Percentiles rank a stretch among this genome's conserved stretches.
Conservation (phyloP, 495 filamentous ascomycete species). For the Neurospora sp. region DNA sequence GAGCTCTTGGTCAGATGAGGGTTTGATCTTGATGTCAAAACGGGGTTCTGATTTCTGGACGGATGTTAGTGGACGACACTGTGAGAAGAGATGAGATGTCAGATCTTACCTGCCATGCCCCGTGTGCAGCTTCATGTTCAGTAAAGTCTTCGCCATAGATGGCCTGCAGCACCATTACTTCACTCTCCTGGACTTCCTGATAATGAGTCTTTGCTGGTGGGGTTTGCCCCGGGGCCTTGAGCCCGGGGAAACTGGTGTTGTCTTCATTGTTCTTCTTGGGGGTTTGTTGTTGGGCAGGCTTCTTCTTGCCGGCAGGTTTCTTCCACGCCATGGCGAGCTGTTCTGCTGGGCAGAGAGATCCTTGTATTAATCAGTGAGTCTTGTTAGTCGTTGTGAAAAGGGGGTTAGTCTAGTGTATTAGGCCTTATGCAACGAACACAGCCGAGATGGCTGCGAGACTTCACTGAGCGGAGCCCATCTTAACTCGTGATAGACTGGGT, state of each 20-base stretch:
- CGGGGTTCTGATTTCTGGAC: slow-evolving; percentile 64
- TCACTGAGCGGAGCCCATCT: slow-evolving; percentile 21
- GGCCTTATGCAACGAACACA: slow-evolving; percentile 9
- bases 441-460: slow-evolving; percentile 19
- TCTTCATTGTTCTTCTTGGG: slow-evolving; percentile 22
- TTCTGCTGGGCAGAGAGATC: background rate
- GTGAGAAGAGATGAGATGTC: background rate
- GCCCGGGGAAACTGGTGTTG: slow-evolving; percentile 32
- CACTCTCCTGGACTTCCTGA: slow-evolving; percentile 73
- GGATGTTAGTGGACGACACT: slow-evolving; percentile 4
- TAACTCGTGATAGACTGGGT: background rate
- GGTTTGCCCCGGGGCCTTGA: slow-evolving; percentile 25
- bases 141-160: slow-evolving; percentile 90
- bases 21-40: slow-evolving; percentile 69
- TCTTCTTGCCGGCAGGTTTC: slow-evolving; percentile 29
- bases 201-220: slow-evolving; percentile 51
- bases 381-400: background rate
- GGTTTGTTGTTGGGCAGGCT: slow-evolving; percentile 21
- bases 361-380: background rate
- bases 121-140: slow-evolving; percentile 57
- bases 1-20: slow-evolving; percentile 57
- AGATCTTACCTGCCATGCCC: slow-evolving; percentile 71
- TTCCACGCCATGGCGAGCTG: slow-evolving; percentile 36
- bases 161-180: slow-evolving; percentile 75
- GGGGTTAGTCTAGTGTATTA: background rate